These are phyloP conservation scores for Serpula lacrymans DNA, from an alignment of 768 basidiomycete species.

Conservation along the genomic window DNA sequence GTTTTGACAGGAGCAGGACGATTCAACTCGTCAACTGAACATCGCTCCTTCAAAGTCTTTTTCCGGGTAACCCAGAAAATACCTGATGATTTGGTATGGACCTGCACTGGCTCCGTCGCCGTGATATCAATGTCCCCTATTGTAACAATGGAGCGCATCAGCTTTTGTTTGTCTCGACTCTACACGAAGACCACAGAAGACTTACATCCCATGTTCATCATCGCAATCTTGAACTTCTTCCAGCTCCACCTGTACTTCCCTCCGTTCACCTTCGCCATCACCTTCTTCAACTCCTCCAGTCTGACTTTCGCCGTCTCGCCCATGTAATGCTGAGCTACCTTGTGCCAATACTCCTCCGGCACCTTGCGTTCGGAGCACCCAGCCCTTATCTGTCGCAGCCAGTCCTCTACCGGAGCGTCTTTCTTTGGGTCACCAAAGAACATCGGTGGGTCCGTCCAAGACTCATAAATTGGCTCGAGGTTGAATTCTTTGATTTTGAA, in stretches of 20 bases:
- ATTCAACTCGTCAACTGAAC: too few relatives aligned
- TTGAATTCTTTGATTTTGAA: constrained; percentile 81
- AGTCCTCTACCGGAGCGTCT: constrained; percentile 66
- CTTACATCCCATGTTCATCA: constrained; percentile 81
- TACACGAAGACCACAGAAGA: background rate
- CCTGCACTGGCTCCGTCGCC: constrained; percentile 59
- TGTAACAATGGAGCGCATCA: constrained; percentile 4
- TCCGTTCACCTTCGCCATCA: constrained; percentile 71
- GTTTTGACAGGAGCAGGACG: too few relatives aligned
- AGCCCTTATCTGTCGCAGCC: constrained; percentile 67
- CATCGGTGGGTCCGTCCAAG: constrained; percentile 64
- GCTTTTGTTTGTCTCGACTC: constrained; percentile 2
- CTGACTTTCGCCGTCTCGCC: constrained; percentile 64
- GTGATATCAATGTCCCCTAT: constrained; percentile 66
- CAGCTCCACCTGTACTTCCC: constrained; percentile 80
- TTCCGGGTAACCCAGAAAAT: constrained; percentile 54
- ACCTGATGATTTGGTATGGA: constrained; percentile 49
- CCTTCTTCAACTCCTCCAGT: constrained; percentile 66
- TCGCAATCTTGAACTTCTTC: constrained; percentile 78
- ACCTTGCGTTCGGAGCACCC: constrained; percentile 71
- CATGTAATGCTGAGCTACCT: constrained; percentile 75
- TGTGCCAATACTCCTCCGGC: constrained; percentile 81
- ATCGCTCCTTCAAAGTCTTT: constrained; percentile 30
- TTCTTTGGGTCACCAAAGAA: constrained; percentile 70
- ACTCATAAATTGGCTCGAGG: constrained; percentile 61